Conservation (phyloP, 768 basidiomycete species). For the Amanita molliuscula region DNA sequence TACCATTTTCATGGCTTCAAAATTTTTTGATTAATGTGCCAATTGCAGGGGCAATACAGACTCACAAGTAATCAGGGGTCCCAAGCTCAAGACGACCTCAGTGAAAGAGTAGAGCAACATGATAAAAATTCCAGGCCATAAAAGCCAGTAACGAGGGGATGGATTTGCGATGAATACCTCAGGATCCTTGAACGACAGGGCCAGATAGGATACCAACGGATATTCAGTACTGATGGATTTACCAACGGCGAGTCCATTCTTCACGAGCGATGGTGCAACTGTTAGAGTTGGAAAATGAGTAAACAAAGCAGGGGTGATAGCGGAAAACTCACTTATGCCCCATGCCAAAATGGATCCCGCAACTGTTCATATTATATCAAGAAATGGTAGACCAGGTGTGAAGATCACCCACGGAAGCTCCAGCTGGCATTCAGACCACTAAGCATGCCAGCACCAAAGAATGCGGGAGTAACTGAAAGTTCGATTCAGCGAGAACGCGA, state of each 20-base stretch:
- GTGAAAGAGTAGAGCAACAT: constrained; percentile 53
- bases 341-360: constrained; percentile 46
- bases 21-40: background rate
- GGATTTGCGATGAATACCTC: constrained; percentile 28
- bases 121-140: constrained; percentile 54
- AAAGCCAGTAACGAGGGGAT: constrained; percentile 50
- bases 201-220: constrained; percentile 33
- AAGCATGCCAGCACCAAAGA: constrained; percentile 51
- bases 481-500: constrained; percentile 1
- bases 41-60: background rate
- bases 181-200: constrained; percentile 36
- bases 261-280: constrained; percentile 44
- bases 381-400: background rate
- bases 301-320: background rate
- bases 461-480: constrained; percentile 37
- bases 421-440: constrained; percentile 46
- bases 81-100: constrained; percentile 34
- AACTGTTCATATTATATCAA: constrained; percentile 20
- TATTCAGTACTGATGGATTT: constrained; percentile 22
- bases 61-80: constrained; percentile 24
- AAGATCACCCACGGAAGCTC: constrained; percentile 38
- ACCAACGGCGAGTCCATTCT: constrained; percentile 42
- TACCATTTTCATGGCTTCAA: constrained; percentile 10
- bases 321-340: constrained; percentile 36
- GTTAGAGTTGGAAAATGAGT: background rate